Evolutionary conservation across 2,329 filamentous ascomycete genomes (phyloP).

Genomic region (Drechslerella stenobrocha): DNA sequence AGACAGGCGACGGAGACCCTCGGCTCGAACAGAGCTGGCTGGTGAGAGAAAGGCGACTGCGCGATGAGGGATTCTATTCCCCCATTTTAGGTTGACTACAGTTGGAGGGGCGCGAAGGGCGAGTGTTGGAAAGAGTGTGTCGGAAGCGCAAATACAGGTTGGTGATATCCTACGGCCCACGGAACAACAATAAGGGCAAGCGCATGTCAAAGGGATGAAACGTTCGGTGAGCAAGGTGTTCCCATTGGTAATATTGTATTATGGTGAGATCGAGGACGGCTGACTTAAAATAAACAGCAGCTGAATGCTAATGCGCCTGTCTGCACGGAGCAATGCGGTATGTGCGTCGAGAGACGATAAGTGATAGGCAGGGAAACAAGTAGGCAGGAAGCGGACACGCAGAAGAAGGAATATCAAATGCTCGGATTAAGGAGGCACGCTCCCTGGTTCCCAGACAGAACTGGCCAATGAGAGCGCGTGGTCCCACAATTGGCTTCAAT

Average conservation of each 20-base stretch:
- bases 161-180: constrained; percentile 1
- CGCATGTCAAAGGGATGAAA: constrained; percentile 5
- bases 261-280: background rate
- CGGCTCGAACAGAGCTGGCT: background rate
- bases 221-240: constrained; percentile 1
- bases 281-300: constrained; percentile 8
- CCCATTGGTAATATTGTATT: background rate
- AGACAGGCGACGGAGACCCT: background rate
- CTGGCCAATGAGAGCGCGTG: background rate
- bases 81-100: background rate
- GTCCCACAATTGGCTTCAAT: background rate
- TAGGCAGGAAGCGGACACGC: background rate
- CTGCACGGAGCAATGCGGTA: constrained; percentile 1
- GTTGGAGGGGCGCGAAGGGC: constrained; percentile 11
- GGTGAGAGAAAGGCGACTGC: background rate
- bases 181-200: constrained; percentile 1
- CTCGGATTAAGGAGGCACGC: constrained; percentile 5
- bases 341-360: constrained; percentile 1
- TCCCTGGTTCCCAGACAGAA: background rate
- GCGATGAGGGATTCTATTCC: constrained; percentile 1
- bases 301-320: background rate
- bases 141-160: background rate
- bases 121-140: constrained; percentile 15
- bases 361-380: constrained; percentile 2
- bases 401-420: constrained; percentile 1